Evolutionary conservation across 78 protist species (phyloP), one percentile per base, ranked within the genome.

Genomic region (Monosiga brevicollis): DNA sequence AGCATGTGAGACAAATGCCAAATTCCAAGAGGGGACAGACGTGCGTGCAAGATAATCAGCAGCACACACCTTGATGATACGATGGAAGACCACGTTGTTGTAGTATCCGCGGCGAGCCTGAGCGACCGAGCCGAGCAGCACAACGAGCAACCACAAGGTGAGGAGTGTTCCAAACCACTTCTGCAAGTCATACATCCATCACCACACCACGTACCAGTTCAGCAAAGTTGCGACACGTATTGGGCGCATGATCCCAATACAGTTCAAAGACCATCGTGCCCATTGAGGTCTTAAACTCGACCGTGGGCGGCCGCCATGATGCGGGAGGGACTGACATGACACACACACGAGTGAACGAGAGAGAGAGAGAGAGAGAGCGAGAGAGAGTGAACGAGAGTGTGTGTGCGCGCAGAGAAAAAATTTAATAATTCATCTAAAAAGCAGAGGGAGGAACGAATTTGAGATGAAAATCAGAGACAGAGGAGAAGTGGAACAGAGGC

Each of bases 211-310:
- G 23, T 42, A 82, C 86, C 9, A 94, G 87, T 72, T 89, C 89
- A 25, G 81, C 84, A 74, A 94, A 89, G 84, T 94, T 94, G 26
- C 80, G 70, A 81, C 94, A 91, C 20, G 96, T 88, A 71, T 87
- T 90, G 1, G 94, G 94, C 32, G 95, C 90, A 74, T 94, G 93
- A 9, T 90, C 73, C 90, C 89, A 90, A 79, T 94, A 94, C 54
- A 94, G 86, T 83, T 94, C 96, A 0, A 88, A 3, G 34, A 79
- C 70, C 2, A 94, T 25, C 26, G 55, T 78, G 39, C 96, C 96
- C 79, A 75, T 75, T 29, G 39, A 32, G 34, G 79, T 75, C 15
- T 39, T 49, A 38, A 75, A 39, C 54, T 1, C 49, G 79, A 75
- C 79, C 25, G 29, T 22, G 32, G 26, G 39, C 54, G 79, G 79